Evolutionary conservation across 1,284 basidiomycete genomes (phyloP), one percentile per base, ranked within the genome.

Genomic region (Flammula alnicola): DNA sequence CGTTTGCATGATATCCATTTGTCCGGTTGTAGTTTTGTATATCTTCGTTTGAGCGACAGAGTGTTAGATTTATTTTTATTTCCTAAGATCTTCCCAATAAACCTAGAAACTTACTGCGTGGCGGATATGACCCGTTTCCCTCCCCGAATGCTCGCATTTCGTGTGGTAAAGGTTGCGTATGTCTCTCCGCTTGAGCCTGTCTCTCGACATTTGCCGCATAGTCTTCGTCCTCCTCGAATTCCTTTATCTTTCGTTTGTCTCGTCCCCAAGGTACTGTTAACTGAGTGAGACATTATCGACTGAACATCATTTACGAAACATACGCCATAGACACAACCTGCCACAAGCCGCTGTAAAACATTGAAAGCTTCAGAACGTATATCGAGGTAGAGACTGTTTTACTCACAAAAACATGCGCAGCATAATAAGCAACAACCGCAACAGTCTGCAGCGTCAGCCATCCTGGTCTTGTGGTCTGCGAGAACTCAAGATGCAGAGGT

Each of bases 321-420:
- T 38, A 55, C 53, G 30, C 41, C 37, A 55, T 8, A 51, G 33
- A 32, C 51, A 53, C 3, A 44, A 14, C 25, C 53, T 47, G 12
- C 55, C 57, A 25, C 50, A 56, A 10, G 51, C 14, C 16, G 51
- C 59, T 49, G 27, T 11, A 11, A 20, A 16, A 30, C 20, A 27
- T n/a, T 17, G 30, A 27, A 31, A 33, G 16, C 5, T n/a, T 31
- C 8, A n/a, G 5, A 4, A 20, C 20, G 14, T 20, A 14, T 5
- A 17, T 20, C 14, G 12, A 17, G 7, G 25, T n/a, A 40, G 26
- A 6, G 26, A 37, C 7, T 12, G 12, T 26, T 27, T 4, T 32
- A 54, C 61, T 48, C 46, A 64, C 63, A 40, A 31, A 54, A 48
- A 43, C 58, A 58, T 17, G 56, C 47, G 45, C 54, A 58, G 30